Conservation (phyloP, 345 rosid genomes). For the Eucalyptus cloeziana region DNA sequence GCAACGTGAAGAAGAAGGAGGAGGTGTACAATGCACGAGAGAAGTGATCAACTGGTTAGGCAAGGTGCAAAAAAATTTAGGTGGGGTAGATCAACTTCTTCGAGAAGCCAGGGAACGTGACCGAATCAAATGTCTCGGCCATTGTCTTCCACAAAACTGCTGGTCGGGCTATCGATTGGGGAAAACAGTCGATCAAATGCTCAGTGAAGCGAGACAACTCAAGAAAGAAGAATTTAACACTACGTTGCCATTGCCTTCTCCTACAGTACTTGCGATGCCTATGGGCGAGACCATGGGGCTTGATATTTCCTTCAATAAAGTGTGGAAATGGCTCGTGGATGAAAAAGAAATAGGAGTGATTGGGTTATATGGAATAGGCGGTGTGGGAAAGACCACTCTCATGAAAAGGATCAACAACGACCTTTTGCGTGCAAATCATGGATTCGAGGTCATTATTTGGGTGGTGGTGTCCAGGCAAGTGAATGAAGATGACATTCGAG, state of each 20-base stretch:
- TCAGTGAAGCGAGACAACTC: not conserved
- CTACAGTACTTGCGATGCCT: no score
- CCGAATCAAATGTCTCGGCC: accelerated
- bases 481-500: not conserved
- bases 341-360: no score
- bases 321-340: not conserved
- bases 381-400: not conserved
- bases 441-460: not conserved
- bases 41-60: accelerated
- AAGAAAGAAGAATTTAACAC: not conserved
- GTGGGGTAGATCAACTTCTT: accelerated
- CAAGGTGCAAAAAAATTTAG: accelerated
- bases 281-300: not conserved
- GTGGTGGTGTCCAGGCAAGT: not conserved
- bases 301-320: not conserved
- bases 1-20: accelerated
- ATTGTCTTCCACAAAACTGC: not conserved
- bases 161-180: not conserved
- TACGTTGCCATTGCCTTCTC: accelerated
- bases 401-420: not conserved
- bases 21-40: accelerated
- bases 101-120: accelerated
- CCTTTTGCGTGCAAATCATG: accelerated
- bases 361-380: not conserved
- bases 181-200: accelerated